A percentile compares a stretch with the other conserved stretches of the same genome.
Conservation (phyloP, 2,329 filamentous ascomycete species). For the Macrophomina pseudophaseolina region DNA sequence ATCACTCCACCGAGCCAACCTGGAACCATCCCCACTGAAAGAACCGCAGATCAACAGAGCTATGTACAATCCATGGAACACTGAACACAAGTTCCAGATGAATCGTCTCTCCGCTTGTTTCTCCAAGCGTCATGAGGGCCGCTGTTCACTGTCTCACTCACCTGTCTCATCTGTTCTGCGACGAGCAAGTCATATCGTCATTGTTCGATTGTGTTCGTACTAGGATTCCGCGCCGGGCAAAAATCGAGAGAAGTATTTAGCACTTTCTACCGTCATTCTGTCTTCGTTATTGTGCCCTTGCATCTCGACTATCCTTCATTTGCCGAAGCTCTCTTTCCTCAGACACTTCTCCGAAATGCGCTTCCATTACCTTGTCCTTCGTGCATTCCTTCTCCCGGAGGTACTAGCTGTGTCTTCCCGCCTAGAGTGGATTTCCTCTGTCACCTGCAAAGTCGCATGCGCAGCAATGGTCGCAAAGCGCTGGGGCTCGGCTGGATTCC, state of each 20-base stretch:
- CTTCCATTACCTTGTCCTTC: not conserved
- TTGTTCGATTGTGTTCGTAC: not conserved
- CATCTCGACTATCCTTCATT: not conserved
- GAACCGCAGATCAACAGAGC: not conserved
- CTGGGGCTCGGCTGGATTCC: slow-evolving; percentile 51
- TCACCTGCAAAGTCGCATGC: slow-evolving; percentile 56
- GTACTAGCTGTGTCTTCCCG: not conserved
- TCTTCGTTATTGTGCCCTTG: not conserved
- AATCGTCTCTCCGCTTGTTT: not conserved
- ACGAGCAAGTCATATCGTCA: not conserved
- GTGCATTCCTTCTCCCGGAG: not conserved
- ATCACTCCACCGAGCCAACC: too few species aligned
- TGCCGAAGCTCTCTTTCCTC: not conserved
- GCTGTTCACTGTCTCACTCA: not conserved
- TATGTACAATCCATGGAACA: not conserved
- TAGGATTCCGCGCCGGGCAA: not conserved
- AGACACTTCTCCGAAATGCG: not conserved
- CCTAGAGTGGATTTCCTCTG: slow-evolving; percentile 49
- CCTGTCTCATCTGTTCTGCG: not conserved
- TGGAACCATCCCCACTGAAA: too few species aligned
- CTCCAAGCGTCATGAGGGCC: not conserved
- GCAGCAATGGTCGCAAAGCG: slow-evolving; percentile 52
- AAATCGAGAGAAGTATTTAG: not conserved
- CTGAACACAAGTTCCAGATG: not conserved
- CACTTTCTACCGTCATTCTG: not conserved